These are phyloP conservation scores for Arabis alpina DNA, from an alignment of 345 rosid genomes.

Conservation along the genomic window DNA sequence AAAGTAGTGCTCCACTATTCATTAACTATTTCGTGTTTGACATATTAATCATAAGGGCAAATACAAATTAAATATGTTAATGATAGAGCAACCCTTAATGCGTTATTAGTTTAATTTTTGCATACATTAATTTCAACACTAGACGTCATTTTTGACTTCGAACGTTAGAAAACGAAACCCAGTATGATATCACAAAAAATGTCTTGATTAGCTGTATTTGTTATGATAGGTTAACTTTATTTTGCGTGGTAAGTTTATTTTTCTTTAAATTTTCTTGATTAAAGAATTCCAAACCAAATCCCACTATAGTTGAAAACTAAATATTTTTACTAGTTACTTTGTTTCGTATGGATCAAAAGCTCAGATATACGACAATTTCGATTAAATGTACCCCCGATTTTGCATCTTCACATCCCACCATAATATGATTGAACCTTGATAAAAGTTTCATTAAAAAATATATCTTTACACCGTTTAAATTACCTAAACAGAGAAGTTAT, in stretches of 20 bases:
- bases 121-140: conserved; percentile 30
- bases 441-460: no score
- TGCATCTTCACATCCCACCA: not conserved
- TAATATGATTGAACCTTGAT: not conserved
- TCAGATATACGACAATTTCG: not conserved
- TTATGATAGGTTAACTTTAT: not conserved
- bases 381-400: not conserved
- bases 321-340: not conserved
- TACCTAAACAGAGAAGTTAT: not conserved
- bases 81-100: conserved; percentile 20
- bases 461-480: not conserved
- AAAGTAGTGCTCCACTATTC: conserved; percentile 36
- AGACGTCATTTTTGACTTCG: conserved; percentile 44
- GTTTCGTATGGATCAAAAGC: not conserved
- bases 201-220: conserved; percentile 24
- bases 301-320: no score
- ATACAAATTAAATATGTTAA: conserved; percentile 11
- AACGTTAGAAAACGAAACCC: conserved; percentile 16
- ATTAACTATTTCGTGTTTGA: conserved; percentile 6
- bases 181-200: conserved; percentile 10
- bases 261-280: not conserved
- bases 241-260: not conserved
- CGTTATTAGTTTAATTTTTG: conserved; percentile 3
- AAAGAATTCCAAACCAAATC: no score
- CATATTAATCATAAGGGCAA: conserved; percentile 25